Base-by-base conservation (phyloP, 768 basidiomycete species). In the Cystoderma amianthinum region DNA sequence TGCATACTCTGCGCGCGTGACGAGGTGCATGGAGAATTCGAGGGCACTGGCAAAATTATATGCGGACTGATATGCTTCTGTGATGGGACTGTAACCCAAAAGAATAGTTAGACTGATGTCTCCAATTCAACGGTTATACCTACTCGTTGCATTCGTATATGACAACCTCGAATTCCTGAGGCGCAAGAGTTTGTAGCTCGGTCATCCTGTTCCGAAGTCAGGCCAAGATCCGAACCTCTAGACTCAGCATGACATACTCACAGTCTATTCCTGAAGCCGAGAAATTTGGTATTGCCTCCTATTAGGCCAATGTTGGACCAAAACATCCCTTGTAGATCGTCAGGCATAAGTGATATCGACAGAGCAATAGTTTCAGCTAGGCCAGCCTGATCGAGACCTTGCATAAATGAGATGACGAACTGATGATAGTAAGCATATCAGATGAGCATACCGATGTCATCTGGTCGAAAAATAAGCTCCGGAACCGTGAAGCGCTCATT, bases 281-380 rank as follows among this genome's bases (percentile, higher is more conserved):
- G 69, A 49, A 93, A 79, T 50, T 76, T 76, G 12, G 79, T 78
- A 59, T 76, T 85, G 11, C 94, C 94, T 37, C 94, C 94, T 53
- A 92, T 78, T 48, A 95, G 63, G 10, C 86, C 87, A 46, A 98
- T 92, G 59, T 97, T 90, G 23, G 80, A 80, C 92, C 92, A 98
- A 61, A 92, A 96, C 84, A 98, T 80, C 23, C 90, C 93, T 49
- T 82, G 88, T 18, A 94, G 51, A 51, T 94, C 90, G 38, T 72
- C 65, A 0, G 90, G 89, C 44, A 97, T 76, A 21, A 74, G 61
- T 0, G 74, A 68, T 53, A 98, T 91, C 43, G 84, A 84, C 41
- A 74, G 57, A 30, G 86, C 84, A 45, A 97, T 78, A 9, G 82
- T 79, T 42, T 72, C 74, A 24, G 89, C 69, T 20, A 98, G 63